These are phyloP conservation scores for Amorphotheca resinae DNA, from an alignment of 495 filamentous ascomycete genomes.

Conservation along the genomic window DNA sequence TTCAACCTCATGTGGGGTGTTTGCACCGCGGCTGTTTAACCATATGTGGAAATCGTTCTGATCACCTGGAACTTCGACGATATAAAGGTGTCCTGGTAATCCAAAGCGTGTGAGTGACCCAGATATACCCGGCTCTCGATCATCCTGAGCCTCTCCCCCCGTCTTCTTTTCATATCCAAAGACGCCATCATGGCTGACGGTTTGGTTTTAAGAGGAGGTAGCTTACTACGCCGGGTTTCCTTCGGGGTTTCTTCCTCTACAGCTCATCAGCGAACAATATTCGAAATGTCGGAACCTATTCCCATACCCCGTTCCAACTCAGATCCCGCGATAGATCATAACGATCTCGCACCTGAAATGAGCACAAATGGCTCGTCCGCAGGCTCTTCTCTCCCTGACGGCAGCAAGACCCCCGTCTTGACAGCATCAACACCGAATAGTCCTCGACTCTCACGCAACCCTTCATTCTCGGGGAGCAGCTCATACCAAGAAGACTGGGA, in stretches of 20 bases:
- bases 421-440: slow-evolving; percentile 33
- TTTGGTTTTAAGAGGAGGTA: slow-evolving; percentile 27
- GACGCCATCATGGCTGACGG: slow-evolving; percentile 26
- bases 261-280: slow-evolving; percentile 24
- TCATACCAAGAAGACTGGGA: slow-evolving; percentile 85
- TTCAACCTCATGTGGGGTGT: slow-evolving; percentile 8
- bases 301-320: slow-evolving; percentile 17
- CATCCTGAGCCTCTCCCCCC: neutral
- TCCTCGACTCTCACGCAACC: slow-evolving; percentile 50
- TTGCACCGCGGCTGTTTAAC: slow-evolving; percentile 1
- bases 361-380: slow-evolving; percentile 23
- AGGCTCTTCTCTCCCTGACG: slow-evolving; percentile 27
- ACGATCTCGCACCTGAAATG: slow-evolving; percentile 14
- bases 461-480: slow-evolving; percentile 66
- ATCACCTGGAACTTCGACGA: slow-evolving; percentile 9
- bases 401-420: slow-evolving; percentile 31
- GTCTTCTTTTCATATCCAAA: neutral
- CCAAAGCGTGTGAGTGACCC: no score
- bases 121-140: no score
- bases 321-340: slow-evolving; percentile 4
- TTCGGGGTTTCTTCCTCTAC: slow-evolving; percentile 27
- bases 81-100: no score
- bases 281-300: slow-evolving; percentile 35
- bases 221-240: slow-evolving; percentile 27
- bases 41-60: slow-evolving; percentile 1